Conservation (phyloP, 495 filamentous ascomycete species). For the Lasiosphaeria ovina region DNA sequence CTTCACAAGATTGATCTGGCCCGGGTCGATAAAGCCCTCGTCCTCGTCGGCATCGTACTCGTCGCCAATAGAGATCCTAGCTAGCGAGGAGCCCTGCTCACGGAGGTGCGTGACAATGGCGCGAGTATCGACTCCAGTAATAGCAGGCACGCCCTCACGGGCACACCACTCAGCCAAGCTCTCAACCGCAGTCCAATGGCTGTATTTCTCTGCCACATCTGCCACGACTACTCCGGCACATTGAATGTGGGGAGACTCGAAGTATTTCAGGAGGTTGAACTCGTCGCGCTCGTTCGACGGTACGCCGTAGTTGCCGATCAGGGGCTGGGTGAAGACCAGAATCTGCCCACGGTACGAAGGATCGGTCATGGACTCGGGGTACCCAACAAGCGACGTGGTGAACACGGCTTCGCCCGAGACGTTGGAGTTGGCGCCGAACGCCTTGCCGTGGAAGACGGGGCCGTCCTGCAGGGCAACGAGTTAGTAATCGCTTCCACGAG, state of each 20-base stretch:
- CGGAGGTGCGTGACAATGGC: conserved; percentile 93
- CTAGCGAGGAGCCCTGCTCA: conserved; percentile 93
- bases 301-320: conserved; percentile 98
- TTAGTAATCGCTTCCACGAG: conserved; percentile 2
- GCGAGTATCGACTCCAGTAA: conserved; percentile 95
- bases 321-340: conserved; percentile 94
- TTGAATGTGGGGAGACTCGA: conserved; percentile 95
- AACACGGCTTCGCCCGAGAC: conserved; percentile 93
- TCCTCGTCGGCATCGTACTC: conserved; percentile 99
- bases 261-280: conserved; percentile 82
- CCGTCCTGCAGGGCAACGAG: conserved; percentile 56
- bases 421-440: conserved; percentile 88
- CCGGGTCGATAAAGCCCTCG: conserved; percentile 91
- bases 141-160: conserved; percentile 91
- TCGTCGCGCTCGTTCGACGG: conserved; percentile 74
- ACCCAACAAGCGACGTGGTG: conserved; percentile 89
- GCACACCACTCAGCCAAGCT: conserved; percentile 92
- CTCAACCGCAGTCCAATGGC: conserved; percentile 98
- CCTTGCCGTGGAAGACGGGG: conserved; percentile 89
- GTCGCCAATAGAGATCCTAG: conserved; percentile 91
- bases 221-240: conserved; percentile 93
- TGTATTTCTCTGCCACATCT: conserved; percentile 89
- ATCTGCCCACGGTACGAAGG: conserved; percentile 99
- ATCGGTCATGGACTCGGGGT: conserved; percentile 97
- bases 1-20: conserved; percentile 92